Evolutionary conservation across 345 rosid species (phyloP).

Genomic region (Carallia brachiata): DNA sequence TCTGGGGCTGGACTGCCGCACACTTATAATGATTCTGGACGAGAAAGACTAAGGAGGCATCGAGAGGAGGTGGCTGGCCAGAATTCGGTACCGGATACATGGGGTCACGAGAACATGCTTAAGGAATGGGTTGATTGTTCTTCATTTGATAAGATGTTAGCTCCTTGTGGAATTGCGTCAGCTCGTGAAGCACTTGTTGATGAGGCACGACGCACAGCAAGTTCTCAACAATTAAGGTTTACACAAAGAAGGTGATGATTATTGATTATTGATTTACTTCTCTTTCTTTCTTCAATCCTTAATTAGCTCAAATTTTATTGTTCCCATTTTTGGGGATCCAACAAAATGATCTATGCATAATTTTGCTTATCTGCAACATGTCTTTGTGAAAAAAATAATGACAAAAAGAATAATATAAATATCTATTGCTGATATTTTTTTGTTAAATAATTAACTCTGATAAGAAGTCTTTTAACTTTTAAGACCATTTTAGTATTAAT

Average conservation of each 20-base stretch:
- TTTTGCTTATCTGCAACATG: too few species aligned
- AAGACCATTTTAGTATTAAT: too few species aligned
- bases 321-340: too few species aligned
- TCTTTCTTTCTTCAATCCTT: too few species aligned
- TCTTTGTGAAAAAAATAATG: too few species aligned
- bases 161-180: constrained; percentile 47
- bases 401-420: too few species aligned
- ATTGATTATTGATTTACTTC: neutral
- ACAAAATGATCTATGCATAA: too few species aligned
- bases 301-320: too few species aligned
- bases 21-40: constrained; percentile 27
- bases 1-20: neutral
- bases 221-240: constrained; percentile 30
- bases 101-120: constrained; percentile 65
- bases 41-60: constrained; percentile 65
- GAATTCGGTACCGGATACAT: constrained; percentile 54
- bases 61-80: constrained; percentile 53
- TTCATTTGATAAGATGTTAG: constrained; percentile 46
- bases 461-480: too few species aligned
- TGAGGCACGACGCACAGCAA: constrained; percentile 27
- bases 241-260: constrained; percentile 42
- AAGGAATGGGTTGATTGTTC: constrained; percentile 65
- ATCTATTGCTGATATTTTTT: too few species aligned
- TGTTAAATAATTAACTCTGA: too few species aligned
- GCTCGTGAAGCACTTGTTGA: constrained; percentile 67